Evolutionary conservation across 2,329 filamentous ascomycete genomes (phyloP).

Genomic region (Phaeosphaeriaceae sp.): DNA sequence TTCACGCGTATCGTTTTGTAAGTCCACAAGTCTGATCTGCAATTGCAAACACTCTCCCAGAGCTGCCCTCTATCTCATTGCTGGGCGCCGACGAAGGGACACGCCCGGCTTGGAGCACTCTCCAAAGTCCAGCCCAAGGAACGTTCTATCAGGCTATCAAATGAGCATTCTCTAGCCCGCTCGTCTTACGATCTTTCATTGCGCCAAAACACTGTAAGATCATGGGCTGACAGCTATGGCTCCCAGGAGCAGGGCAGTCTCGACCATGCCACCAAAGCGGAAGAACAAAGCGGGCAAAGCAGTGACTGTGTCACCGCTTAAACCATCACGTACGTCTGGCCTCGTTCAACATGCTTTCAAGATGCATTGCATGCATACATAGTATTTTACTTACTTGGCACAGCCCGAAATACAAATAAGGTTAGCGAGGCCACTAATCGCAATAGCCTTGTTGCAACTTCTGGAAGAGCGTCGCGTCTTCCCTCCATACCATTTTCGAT

Average conservation of each 20-base stretch:
- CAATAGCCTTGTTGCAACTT: slow-evolving; percentile 12
- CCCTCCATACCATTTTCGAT: slow-evolving; percentile 59
- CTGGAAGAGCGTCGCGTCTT: slow-evolving; percentile 49
- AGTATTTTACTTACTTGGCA: slow-evolving; percentile 44
- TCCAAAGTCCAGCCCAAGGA: not conserved
- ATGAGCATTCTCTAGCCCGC: not conserved
- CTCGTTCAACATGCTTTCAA: slow-evolving; percentile 13
- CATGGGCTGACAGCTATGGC: slow-evolving; percentile 28
- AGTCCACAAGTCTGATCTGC: not conserved
- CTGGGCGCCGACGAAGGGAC: not conserved
- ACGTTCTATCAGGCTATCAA: not conserved
- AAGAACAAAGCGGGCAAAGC: slow-evolving; percentile 36
- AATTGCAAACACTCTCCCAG: not conserved
- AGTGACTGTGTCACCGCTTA: slow-evolving; percentile 18
- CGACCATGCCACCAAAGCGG: slow-evolving; percentile 45
- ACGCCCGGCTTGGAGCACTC: not conserved
- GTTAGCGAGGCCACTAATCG: slow-evolving; percentile 45
- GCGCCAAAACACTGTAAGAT: slow-evolving; percentile 6
- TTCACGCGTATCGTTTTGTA: not conserved
- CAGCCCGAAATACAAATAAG: slow-evolving; percentile 30
- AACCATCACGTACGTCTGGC: slow-evolving; percentile 29
- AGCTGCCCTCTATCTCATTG: not conserved
- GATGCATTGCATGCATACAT: slow-evolving; percentile 27
- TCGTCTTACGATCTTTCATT: not conserved
- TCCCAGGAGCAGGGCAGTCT: slow-evolving; percentile 12